These are phyloP conservation scores for Pueraria montana DNA, from an alignment of 306 rosid genomes.

Conservation along the genomic window DNA sequence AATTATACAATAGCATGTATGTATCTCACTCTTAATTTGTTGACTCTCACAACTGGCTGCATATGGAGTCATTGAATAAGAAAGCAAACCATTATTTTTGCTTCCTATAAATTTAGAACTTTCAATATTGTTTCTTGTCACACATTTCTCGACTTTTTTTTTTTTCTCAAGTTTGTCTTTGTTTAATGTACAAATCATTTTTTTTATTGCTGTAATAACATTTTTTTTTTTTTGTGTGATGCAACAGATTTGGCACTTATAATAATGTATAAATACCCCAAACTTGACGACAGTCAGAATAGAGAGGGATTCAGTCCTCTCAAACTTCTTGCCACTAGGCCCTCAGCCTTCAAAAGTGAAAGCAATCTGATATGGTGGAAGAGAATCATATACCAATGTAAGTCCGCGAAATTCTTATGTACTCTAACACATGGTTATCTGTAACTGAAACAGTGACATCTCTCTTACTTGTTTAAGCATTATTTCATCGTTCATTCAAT, in stretches of 20 bases:
- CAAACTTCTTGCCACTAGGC: constrained; percentile 45
- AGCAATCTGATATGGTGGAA: constrained; percentile 28
- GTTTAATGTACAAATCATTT: too few relatives aligned
- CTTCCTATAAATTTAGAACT: neutral
- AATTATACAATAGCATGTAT: too few relatives aligned
- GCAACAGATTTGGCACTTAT: constrained; percentile 51
- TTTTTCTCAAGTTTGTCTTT: too few relatives aligned
- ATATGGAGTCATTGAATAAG: too few relatives aligned
- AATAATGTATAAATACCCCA: neutral
- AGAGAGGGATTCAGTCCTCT: constrained; percentile 35
- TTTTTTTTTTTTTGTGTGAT: neutral
- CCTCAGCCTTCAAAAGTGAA: constrained; percentile 47
- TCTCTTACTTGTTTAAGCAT: neutral
- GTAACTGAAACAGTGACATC: too few relatives aligned
- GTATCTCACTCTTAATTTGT: too few relatives aligned
- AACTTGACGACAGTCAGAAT: neutral
- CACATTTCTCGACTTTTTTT: too few relatives aligned
- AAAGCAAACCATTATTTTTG: too few relatives aligned
- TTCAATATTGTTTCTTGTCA: neutral
- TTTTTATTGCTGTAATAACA: too few relatives aligned
- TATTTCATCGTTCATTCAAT: too few relatives aligned
- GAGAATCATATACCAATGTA: constrained; percentile 27
- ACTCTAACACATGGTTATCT: neutral
- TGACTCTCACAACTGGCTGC: too few relatives aligned
- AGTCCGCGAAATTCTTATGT: neutral